Evolutionary conservation across 1,284 basidiomycete species (phyloP).

Genomic region (Ustilago sp.): DNA sequence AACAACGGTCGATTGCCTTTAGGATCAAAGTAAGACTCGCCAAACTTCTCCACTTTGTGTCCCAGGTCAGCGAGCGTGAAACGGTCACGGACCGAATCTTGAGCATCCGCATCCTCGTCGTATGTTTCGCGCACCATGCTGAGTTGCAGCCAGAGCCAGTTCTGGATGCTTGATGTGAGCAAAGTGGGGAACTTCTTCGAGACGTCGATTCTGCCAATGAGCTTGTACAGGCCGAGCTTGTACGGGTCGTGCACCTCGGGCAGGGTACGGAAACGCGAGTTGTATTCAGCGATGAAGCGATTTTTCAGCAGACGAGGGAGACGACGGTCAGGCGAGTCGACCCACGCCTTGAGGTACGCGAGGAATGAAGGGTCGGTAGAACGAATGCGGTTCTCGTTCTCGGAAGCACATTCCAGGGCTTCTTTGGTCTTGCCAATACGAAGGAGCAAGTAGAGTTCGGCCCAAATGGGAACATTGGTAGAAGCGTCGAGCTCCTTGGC

Average conservation of each 20-base stretch:
- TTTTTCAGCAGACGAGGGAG: slow-evolving; percentile 74
- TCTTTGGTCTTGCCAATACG: slow-evolving; percentile 85
- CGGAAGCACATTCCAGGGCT: slow-evolving; percentile 78
- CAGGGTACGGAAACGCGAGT: slow-evolving; percentile 78
- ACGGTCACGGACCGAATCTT: slow-evolving; percentile 68
- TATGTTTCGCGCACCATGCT: slow-evolving; percentile 75
- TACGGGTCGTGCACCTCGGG: slow-evolving; percentile 80
- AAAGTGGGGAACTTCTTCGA: slow-evolving; percentile 81
- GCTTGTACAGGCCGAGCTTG: slow-evolving; percentile 93
- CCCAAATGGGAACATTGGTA: slow-evolving; percentile 80
- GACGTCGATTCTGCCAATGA: slow-evolving; percentile 92
- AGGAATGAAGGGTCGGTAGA: slow-evolving; percentile 86
- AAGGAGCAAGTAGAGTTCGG: slow-evolving; percentile 88
- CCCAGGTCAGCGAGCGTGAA: slow-evolving; percentile 83
- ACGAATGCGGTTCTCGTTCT: slow-evolving; percentile 81
- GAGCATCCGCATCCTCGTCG: slow-evolving; percentile 50
- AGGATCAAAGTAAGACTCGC: slow-evolving; percentile 90
- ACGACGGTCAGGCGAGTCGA: slow-evolving; percentile 72
- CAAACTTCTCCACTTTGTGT: slow-evolving; percentile 79
- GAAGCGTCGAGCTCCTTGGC: slow-evolving; percentile 56
- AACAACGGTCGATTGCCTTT: slow-evolving; percentile 76
- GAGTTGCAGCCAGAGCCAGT: slow-evolving; percentile 99
- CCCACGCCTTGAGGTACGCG: slow-evolving; percentile 84
- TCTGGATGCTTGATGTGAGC: slow-evolving; percentile 91
- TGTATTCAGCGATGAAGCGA: slow-evolving; percentile 87